Base-by-base conservation (phyloP, 345 rosid species). In the Salix exigua region DNA sequence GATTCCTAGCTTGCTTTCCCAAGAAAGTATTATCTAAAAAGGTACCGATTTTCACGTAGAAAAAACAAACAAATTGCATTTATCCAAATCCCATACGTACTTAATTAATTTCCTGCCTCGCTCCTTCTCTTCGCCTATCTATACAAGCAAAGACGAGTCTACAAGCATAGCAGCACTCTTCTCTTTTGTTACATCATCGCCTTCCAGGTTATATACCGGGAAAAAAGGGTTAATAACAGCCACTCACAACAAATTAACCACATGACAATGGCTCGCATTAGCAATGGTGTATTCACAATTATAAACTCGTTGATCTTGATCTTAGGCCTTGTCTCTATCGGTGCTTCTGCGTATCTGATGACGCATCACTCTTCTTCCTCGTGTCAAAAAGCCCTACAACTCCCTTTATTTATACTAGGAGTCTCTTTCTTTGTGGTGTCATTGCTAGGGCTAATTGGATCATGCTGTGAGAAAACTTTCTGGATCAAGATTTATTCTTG, bases 361-460 rank as follows among this genome's bases (percentile, higher is more conserved):
- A 17, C 33, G 19, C 62, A 21, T 38, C 79, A 71, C 31, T 74
- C 58, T 26, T 64, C 26, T 40, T 28, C 86, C 11, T 48, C 58
- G 19, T 86, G 89, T 77, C 85, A 78, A 70, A 53, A 68, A 66
- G 72, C 69, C 71, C 70, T 84, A 3, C 51, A 73, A 55, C 73
- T 18, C 31, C 87, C 87, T 14, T 40, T 86, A 3, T 58, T 86
- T 55, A 6, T 78, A 6, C 55, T 50, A 0, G 89, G 89, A 8
- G 67, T 65, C 0, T 50, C 71, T 53, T 2, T 82, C 4, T 18
- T 80, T n/a, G 21, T 63, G 14, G 70, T 84, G 9, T 76, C 87
- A 16, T 10, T 76, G 60, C 40, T 82, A n/a, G 89, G 87, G 33
- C 50, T 84, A 21, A 21, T 82, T 0, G 89, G 87, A 5, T 69